Evolutionary conservation across 2,329 filamentous ascomycete genomes (phyloP), one percentile per base, ranked within the genome.

Genomic region (Diaporthe ampelina): DNA sequence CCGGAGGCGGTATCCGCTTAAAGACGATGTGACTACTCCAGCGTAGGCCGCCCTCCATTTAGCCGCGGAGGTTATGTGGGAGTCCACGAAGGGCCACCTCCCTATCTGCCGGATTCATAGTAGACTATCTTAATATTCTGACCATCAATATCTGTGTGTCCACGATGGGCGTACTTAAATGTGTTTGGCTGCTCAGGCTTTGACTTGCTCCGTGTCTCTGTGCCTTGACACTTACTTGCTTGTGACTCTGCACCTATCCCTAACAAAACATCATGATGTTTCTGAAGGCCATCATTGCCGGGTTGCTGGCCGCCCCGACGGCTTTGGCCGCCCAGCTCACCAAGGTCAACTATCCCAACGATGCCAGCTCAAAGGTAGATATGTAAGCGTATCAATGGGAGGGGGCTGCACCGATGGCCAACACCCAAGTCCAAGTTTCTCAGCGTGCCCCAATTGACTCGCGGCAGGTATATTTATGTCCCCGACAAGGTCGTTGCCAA

Each of bases 281-380:
- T 71, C 73, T 79, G 19, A 77, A 74, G 10, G 26, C 77, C 45
- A 65, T 80, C 57, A 45, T 78, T 69, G 63, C 74, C 43, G 76
- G 77, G 76, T 72, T 79, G 68, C 67, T 81, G 68, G 79, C 77
- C 58, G 56, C 72, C 11, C 54, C 76, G 3, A 19, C 52, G 70
- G 78, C 77, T 48, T 67, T 77, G 24, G 81, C 77, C 2, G 82
- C 82, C 19, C 77, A 79, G 74, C 78, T 83, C 24, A 83, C 81
- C 32, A 79, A 81, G 76, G 81, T 83, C 13, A 80, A 81, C 56
- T 83, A 84, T 68, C 81, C 80, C 13, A 83, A 83, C 70, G 82
- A 83, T 70, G 81, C 82, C 0, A 82, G 79, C 1, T 81, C 80
- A 52, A 81, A 82, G 77, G 81, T 81, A 9, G 80, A 82, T 48